Evolutionary conservation across 176 grass and related monocot genomes (phyloP).

Genomic region (Oryza australiensis): DNA sequence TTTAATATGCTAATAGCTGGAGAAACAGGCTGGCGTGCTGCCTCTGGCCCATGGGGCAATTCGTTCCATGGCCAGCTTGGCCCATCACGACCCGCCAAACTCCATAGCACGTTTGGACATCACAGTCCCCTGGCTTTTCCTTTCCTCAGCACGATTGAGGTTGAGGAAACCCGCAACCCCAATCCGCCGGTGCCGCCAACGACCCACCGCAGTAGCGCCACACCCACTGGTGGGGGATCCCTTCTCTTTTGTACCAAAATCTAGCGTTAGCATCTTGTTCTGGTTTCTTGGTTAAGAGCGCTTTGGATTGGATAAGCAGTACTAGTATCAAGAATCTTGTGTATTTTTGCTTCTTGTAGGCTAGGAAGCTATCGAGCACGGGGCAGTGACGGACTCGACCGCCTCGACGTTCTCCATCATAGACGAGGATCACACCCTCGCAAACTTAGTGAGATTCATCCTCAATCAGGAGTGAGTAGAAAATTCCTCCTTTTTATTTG

Average conservation of each 20-base stretch:
- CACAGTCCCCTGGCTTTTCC: too few relatives aligned
- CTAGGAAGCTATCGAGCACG: constrained; percentile 64
- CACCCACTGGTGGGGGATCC: not conserved
- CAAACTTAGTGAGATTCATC: constrained; percentile 71
- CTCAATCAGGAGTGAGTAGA: constrained; percentile 20
- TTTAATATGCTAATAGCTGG: too few relatives aligned
- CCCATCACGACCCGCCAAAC: too few relatives aligned
- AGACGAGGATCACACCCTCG: constrained; percentile 87
- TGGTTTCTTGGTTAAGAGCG: not conserved
- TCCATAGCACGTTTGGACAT: too few relatives aligned
- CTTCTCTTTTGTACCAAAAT: not conserved
- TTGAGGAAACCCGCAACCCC: too few relatives aligned
- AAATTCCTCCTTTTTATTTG: not conserved
- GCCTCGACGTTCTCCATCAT: constrained; percentile 76
- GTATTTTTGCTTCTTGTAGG: not conserved
- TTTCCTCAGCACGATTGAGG: too few relatives aligned
- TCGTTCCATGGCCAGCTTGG: too few relatives aligned
- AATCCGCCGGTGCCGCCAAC: too few relatives aligned
- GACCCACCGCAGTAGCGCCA: not conserved
- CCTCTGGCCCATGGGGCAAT: too few relatives aligned
- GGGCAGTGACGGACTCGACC: constrained; percentile 48
- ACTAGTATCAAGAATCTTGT: accelerated
- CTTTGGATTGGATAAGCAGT: not conserved
- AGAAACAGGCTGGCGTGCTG: too few relatives aligned
- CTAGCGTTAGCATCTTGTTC: not conserved